Percentiles rank a stretch among this genome's conserved stretches.
Evolutionary conservation across 2,329 filamentous ascomycete genomes (phyloP).

Genomic region (Fonsecaea pedrosoi): DNA sequence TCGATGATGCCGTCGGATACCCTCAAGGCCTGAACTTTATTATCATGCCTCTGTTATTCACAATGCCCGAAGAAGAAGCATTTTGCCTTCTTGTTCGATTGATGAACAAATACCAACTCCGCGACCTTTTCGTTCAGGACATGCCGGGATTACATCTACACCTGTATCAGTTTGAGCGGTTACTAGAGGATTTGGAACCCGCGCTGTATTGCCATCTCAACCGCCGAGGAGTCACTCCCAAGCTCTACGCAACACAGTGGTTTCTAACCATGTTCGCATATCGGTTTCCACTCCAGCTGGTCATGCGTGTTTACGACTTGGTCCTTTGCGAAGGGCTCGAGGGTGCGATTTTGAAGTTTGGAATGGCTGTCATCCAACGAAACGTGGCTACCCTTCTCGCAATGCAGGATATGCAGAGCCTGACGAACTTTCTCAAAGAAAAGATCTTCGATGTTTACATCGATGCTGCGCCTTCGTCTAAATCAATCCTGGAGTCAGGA

Average conservation of each 20-base stretch:
- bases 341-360: slow-evolving; percentile 87
- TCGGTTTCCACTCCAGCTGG: slow-evolving; percentile 92
- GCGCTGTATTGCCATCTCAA: slow-evolving; percentile 93
- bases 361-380: slow-evolving; percentile 94
- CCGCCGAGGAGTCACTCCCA: slow-evolving; percentile 82
- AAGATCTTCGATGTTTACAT: slow-evolving; percentile 96
- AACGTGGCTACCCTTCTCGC: slow-evolving; percentile 77
- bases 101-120: slow-evolving; percentile 95
- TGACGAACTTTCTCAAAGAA: slow-evolving; percentile 92
- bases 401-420: slow-evolving; percentile 88
- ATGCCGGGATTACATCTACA: slow-evolving; percentile 96
- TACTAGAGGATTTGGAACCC: slow-evolving; percentile 92
- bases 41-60: slow-evolving; percentile 94
- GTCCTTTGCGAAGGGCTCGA: slow-evolving; percentile 92
- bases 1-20: slow-evolving; percentile 92
- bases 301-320: slow-evolving; percentile 94
- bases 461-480: slow-evolving; percentile 89
- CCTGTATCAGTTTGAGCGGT: slow-evolving; percentile 91
- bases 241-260: slow-evolving; percentile 98
- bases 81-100: slow-evolving; percentile 90
- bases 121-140: slow-evolving; percentile 91
- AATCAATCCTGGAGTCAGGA: slow-evolving; percentile 89
- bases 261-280: slow-evolving; percentile 99
- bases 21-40: slow-evolving; percentile 99
- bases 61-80: slow-evolving; percentile 98